Percentiles rank a stretch among this genome's conserved stretches.
These are phyloP conservation scores for Tolypocladium endophyticum DNA, from an alignment of 2,329 filamentous ascomycete genomes.

Conservation along the genomic window DNA sequence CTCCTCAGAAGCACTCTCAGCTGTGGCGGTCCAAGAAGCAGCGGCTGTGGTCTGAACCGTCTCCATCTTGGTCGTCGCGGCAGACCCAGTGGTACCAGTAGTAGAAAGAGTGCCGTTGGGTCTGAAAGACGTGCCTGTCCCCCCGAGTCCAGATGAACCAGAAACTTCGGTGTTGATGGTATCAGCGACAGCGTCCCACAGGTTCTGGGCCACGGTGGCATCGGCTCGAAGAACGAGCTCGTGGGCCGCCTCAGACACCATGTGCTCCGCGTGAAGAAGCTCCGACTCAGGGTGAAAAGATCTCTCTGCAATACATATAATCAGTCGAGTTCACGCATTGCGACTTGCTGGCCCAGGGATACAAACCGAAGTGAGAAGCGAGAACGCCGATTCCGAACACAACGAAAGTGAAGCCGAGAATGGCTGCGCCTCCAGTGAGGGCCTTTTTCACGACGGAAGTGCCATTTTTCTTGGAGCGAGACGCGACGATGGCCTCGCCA, in stretches of 20 bases:
- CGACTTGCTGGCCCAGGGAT: background rate
- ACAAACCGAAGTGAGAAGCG: slow-evolving; percentile 11
- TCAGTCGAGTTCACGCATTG: background rate
- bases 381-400: slow-evolving; percentile 19
- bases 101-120: background rate
- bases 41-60: background rate
- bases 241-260: slow-evolving; percentile 9
- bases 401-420: slow-evolving; percentile 7
- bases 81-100: background rate
- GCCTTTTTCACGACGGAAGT: slow-evolving; percentile 6
- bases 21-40: background rate
- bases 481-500: background rate
- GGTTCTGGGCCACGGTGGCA: slow-evolving; percentile 7
- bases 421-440: slow-evolving; percentile 4
- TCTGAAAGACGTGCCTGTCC: slow-evolving; percentile 4
- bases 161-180: slow-evolving; percentile 3
- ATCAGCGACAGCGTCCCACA: slow-evolving; percentile 4
- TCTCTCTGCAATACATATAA: background rate
- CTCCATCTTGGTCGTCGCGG: background rate
- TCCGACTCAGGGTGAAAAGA: slow-evolving; percentile 2
- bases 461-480: background rate
- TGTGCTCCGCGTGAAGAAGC: slow-evolving; percentile 8
- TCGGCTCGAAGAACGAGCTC: slow-evolving; percentile 11
- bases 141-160: slow-evolving; percentile 5
- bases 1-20: background rate